phyloP scores from a whole-genome alignment of 495 filamentous ascomycete species.

The Neurospora africana region DNA sequence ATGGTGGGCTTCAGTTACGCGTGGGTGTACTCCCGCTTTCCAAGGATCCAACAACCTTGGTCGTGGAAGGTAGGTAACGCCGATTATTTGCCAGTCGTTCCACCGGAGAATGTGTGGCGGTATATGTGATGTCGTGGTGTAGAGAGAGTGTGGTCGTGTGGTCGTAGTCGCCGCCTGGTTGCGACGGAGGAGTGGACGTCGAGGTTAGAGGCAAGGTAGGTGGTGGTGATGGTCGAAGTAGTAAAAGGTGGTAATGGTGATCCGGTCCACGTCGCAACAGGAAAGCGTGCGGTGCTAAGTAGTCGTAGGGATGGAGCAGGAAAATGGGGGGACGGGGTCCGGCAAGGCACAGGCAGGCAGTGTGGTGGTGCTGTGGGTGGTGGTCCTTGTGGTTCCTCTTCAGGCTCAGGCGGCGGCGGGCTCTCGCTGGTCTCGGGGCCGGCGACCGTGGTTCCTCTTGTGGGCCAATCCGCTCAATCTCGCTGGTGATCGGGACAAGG shows the following conservation, averaged over 20 bases:
- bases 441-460: slow-evolving; percentile 1
- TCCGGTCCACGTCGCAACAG: not conserved
- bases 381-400: not conserved
- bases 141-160: not conserved
- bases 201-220: not conserved
- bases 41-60: not conserved
- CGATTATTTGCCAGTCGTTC: not conserved
- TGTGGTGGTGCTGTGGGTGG: not conserved
- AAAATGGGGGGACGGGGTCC: not conserved
- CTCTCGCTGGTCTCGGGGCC: slow-evolving; percentile 1
- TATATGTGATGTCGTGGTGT: not conserved
- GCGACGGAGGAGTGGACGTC: not conserved
- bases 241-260: not conserved
- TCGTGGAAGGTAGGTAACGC: not conserved
- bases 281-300: not conserved
- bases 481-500: slow-evolving; percentile 20
- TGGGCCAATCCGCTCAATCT: slow-evolving; percentile 22
- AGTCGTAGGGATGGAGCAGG: not conserved
- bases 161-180: not conserved
- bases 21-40: not conserved
- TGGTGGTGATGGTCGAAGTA: not conserved
- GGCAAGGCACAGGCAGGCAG: not conserved
- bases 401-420: not conserved
- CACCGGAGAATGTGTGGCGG: not conserved
- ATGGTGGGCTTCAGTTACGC: not conserved